Evolutionary conservation across 371 early-diverging fungal species (phyloP).

Genomic region (Coemansia sp.): DNA sequence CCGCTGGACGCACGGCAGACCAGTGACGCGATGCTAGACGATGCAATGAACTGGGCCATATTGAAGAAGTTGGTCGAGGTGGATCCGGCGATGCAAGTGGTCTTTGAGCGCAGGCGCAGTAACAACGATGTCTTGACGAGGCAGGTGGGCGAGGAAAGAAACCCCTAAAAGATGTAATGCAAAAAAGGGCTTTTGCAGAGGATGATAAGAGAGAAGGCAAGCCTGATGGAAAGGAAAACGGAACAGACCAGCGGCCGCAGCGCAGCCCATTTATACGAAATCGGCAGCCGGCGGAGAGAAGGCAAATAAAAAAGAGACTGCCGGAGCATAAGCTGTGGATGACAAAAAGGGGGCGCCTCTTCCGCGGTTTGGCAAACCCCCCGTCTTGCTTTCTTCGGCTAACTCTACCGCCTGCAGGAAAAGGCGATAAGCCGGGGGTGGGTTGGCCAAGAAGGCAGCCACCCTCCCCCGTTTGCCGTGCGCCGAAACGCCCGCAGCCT

Average conservation of each 20-base stretch:
- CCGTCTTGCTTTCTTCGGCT: slow-evolving; percentile 6
- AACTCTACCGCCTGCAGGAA: slow-evolving; percentile 13
- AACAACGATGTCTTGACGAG: neutral
- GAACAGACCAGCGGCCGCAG: neutral
- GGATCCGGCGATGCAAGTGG: no score
- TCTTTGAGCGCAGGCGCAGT: neutral
- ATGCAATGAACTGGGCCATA: slow-evolving; percentile 6
- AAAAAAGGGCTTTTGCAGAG: neutral
- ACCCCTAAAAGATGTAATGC: slow-evolving; percentile 1
- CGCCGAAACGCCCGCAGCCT: slow-evolving; percentile 10
- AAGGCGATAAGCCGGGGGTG: neutral
- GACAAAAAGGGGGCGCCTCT: slow-evolving; percentile 6
- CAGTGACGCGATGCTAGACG: neutral
- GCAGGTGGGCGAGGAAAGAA: neutral
- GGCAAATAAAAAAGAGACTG: neutral
- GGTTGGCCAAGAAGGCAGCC: slow-evolving; percentile 5
- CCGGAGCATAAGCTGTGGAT: neutral
- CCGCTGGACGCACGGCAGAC: neutral
- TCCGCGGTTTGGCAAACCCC: slow-evolving; percentile 5
- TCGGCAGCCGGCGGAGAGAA: neutral
- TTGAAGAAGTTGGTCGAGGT: neutral
- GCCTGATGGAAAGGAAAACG: slow-evolving; percentile 6
- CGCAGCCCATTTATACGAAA: slow-evolving; percentile 4
- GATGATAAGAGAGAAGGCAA: slow-evolving; percentile 1
- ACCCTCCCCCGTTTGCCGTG: slow-evolving; percentile 5